Percentiles rank a stretch among this genome's conserved stretches.
Conservation (phyloP, 495 filamentous ascomycete genomes). For the Tirmania nivea region DNA sequence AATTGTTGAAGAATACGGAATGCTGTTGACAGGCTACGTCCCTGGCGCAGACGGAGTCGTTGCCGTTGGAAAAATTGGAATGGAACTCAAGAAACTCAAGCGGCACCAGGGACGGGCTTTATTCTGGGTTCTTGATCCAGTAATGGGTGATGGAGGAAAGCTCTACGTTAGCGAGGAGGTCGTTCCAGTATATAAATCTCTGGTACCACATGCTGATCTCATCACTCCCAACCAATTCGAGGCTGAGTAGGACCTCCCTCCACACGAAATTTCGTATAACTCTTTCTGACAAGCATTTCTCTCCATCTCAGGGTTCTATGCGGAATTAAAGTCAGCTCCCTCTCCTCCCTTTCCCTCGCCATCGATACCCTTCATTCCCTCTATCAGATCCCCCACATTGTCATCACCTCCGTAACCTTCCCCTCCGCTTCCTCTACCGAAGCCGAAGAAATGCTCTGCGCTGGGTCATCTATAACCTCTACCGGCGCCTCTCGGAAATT, state of each 20-base stretch:
- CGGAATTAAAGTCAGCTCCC: constrained; percentile 56
- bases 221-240: constrained; percentile 96
- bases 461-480: constrained; percentile 13
- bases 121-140: constrained; percentile 95
- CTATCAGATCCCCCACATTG: constrained; percentile 66
- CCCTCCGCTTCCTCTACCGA: constrained; percentile 5
- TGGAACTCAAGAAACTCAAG: constrained; percentile 40
- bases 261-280: too few species aligned
- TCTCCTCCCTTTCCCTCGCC: constrained; percentile 45
- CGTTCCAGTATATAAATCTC: constrained; percentile 66
- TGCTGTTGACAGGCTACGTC: constrained; percentile 83
- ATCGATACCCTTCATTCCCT: constrained; percentile 53
- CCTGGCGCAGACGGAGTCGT: constrained; percentile 65
- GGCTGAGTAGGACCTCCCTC: constrained; percentile 49
- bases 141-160: constrained; percentile 88
- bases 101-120: constrained; percentile 48
- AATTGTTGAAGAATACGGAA: constrained; percentile 60
- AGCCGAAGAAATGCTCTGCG: constrained; percentile 12
- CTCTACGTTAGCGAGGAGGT: constrained; percentile 80
- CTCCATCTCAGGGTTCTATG: constrained; percentile 42
- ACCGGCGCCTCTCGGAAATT: constrained; percentile 39
- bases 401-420: constrained; percentile 62
- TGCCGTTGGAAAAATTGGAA: constrained; percentile 61
- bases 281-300: neutral
- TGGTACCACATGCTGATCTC: constrained; percentile 62